Evolutionary conservation across 2,329 filamentous ascomycete genomes (phyloP).

Genomic region (Fusarium musae): DNA sequence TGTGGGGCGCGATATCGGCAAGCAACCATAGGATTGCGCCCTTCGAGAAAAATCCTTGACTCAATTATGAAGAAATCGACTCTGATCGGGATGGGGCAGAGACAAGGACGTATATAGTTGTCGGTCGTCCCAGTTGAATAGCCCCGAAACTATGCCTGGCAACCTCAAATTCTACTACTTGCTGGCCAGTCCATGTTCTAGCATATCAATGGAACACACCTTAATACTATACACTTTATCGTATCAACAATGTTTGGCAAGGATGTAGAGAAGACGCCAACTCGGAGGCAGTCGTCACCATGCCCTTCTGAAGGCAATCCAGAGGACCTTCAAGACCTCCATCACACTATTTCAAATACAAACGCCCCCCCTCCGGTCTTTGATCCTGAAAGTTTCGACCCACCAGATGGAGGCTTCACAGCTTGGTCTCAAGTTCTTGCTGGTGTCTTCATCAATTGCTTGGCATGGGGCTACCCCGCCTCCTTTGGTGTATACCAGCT

Average conservation of each 20-base stretch:
- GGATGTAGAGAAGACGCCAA: constrained; percentile 35
- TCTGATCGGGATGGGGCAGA: background rate
- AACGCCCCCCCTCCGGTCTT: constrained; percentile 38
- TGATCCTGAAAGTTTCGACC: constrained; percentile 37
- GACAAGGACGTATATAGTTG: constrained; percentile 34
- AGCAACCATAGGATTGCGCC: constrained; percentile 17
- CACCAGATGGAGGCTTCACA: constrained; percentile 57
- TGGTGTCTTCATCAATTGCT: constrained; percentile 58
- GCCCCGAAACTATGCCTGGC: background rate
- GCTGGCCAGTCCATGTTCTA: background rate
- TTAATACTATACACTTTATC: background rate
- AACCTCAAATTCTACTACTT: background rate
- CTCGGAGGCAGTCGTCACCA: constrained; percentile 5
- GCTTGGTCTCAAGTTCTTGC: constrained; percentile 64
- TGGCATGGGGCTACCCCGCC: constrained; percentile 62
- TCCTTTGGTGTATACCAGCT: constrained; percentile 67
- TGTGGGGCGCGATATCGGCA: constrained; percentile 40
- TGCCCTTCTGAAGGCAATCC: background rate
- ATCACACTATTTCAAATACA: constrained; percentile 41
- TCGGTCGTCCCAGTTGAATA: constrained; percentile 1
- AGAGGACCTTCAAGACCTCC: constrained; percentile 17
- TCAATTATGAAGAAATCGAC: background rate
- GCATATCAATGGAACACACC: constrained; percentile 14
- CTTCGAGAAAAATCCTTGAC: constrained; percentile 19
- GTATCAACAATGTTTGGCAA: constrained; percentile 33